These are phyloP conservation scores for Daldinia eschscholtzii DNA, from an alignment of 2,329 filamentous ascomycete genomes.

Conservation along the genomic window DNA sequence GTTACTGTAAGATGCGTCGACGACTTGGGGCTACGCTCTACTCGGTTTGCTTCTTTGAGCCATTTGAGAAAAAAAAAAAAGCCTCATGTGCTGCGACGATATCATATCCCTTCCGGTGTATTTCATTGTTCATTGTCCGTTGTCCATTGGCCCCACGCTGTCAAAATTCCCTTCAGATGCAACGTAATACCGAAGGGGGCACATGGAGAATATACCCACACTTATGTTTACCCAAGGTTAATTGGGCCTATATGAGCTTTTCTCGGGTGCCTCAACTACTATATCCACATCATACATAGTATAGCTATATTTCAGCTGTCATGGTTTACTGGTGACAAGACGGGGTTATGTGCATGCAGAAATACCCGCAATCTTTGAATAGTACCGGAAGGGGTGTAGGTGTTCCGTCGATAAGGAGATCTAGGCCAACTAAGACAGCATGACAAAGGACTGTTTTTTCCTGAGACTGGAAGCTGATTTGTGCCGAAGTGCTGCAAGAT, in stretches of 20 bases:
- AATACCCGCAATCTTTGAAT: neutral
- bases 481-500: neutral
- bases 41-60: slow-evolving; percentile 1
- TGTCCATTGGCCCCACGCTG: neutral
- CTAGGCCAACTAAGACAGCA: neutral
- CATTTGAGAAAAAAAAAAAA: neutral
- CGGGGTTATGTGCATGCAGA: neutral
- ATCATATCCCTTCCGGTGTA: neutral
- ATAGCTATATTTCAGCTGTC: neutral
- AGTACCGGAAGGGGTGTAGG: neutral
- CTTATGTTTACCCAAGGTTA: neutral
- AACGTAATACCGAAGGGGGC: neutral
- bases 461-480: slow-evolving; percentile 1
- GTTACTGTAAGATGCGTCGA: neutral
- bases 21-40: neutral
- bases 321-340: neutral
- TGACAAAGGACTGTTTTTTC: neutral
- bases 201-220: neutral
- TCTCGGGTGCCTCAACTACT: neutral
- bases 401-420: neutral
- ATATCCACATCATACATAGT: slow-evolving; percentile 2
- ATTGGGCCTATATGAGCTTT: neutral
- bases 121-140: neutral
- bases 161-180: neutral
- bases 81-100: neutral